These are phyloP conservation scores for Arthrinium phaeospermum DNA, from an alignment of 2,329 filamentous ascomycete species.

Conservation along the genomic window DNA sequence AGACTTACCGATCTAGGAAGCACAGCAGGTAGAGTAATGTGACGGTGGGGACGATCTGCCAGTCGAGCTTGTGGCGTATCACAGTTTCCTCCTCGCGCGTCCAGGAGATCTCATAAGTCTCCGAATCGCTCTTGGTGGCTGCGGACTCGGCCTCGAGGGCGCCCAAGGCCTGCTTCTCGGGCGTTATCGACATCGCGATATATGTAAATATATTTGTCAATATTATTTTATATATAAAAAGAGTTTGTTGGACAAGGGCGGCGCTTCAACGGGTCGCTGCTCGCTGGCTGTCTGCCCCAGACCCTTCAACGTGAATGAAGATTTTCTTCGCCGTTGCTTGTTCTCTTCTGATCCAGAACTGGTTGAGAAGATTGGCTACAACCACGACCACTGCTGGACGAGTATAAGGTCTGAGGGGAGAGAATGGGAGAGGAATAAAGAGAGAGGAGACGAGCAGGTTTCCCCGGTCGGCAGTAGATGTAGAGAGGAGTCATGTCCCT, in stretches of 20 bases:
- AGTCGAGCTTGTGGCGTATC: slow-evolving; percentile 58
- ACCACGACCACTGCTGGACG: background rate
- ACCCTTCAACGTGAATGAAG: background rate
- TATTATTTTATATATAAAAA: background rate
- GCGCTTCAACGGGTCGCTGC: background rate
- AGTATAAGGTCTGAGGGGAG: background rate
- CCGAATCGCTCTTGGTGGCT: slow-evolving; percentile 32
- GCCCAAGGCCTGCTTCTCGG: slow-evolving; percentile 29
- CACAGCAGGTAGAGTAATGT: slow-evolving; percentile 60
- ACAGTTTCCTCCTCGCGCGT: slow-evolving; percentile 55
- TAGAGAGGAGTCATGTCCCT: background rate
- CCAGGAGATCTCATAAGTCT: slow-evolving; percentile 43
- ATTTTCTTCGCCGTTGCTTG: background rate
- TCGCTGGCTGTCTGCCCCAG: background rate
- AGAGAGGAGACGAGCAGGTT: background rate
- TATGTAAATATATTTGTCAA: background rate
- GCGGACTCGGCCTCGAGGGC: slow-evolving; percentile 31
- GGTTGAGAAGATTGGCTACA: background rate
- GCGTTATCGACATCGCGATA: slow-evolving; percentile 18
- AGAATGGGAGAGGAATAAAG: background rate
- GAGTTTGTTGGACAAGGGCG: background rate
- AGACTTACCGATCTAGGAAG: slow-evolving; percentile 47
- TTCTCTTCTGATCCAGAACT: background rate
- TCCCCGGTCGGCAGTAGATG: background rate
- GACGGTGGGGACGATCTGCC: slow-evolving; percentile 56